Base-by-base conservation (phyloP, 345 rosid species). In the Brassica carinata region DNA sequence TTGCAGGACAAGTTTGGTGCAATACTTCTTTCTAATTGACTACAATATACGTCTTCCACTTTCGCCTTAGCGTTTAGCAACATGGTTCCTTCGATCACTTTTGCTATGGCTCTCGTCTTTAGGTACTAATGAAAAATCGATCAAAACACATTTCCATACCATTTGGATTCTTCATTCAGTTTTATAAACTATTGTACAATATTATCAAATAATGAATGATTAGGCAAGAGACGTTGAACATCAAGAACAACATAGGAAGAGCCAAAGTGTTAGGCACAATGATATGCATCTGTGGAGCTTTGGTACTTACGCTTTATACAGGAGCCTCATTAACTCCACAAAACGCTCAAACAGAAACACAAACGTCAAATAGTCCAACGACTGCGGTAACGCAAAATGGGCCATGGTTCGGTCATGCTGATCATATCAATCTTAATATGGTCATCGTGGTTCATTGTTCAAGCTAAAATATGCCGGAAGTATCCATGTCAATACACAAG, bases 401-500 rank as follows among this genome's bases (percentile, higher is more conserved):
- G 83, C 87, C 2, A 34, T 83, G 94, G 94, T 1, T 85, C 88
- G 40, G 14, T 85, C 27, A 80, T 85, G 78, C 74, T 89, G 77
- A 29, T 83, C 23, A 74, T 77, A 17, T 88, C 91, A 27, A 82
- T 87, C 51, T 4, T 78, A 7, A 66, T 90, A 27, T 90, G 94
- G 92, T 85, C 91, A 40, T 78, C 77, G 1, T 90, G 92, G 92
- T 90, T 89, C 75, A 69, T 84, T 7, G 85, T 89, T 33, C 90
- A 90, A 78, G 84, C 92, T 17, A 86, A 82, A 38, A 82, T 90
- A 38, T 79, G 84, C 36, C 70, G 7, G 70, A 74, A 73, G 45
- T 90, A 81, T 51, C 92, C 94, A 0, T 87, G 87, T 80, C 89
- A 87, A 77, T 90, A 86, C 81, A 84, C 94, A 0, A 88, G 89